Conservation (phyloP, 805 yeast genomes). For the Yarrowia sp. region DNA sequence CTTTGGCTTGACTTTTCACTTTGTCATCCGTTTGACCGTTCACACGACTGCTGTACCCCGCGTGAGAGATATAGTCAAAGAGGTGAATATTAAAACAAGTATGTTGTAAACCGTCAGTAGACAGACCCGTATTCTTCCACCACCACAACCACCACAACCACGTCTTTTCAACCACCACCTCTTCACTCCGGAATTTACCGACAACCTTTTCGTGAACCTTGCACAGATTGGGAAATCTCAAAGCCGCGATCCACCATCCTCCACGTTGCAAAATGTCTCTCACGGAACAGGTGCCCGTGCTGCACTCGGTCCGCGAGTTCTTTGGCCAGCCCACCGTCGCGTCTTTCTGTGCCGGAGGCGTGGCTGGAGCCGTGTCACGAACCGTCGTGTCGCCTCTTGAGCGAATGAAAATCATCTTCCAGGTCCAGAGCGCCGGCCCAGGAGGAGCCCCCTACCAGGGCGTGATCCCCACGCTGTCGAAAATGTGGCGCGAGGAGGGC, state of each 20-base stretch:
- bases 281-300: conserved; percentile 19
- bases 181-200: conserved; percentile 11
- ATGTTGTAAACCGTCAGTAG: too few relatives aligned
- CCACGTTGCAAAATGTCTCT: conserved; percentile 10
- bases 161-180: background rate
- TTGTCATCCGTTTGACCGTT: conserved; percentile 23
- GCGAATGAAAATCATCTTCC: conserved; percentile 88
- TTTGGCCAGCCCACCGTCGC: conserved; percentile 55
- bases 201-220: conserved; percentile 33
- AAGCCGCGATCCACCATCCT: background rate
- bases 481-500: conserved; percentile 92
- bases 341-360: conserved; percentile 92
- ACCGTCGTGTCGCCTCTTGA: conserved; percentile 96
- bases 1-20: conserved; percentile 3
- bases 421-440: conserved; percentile 74
- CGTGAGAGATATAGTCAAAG: background rate
- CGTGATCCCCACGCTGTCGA: conserved; percentile 71
- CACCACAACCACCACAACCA: too few relatives aligned
- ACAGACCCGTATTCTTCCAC: too few relatives aligned
- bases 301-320: conserved; percentile 34
- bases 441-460: conserved; percentile 62
- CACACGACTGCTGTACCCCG: conserved; percentile 16
- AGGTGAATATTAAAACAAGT: too few relatives aligned
- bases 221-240: conserved; percentile 24
- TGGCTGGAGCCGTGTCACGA: conserved; percentile 93